These are phyloP conservation scores for Sporisorium reilianum DNA, from an alignment of 1,284 basidiomycete species.

Conservation along the genomic window DNA sequence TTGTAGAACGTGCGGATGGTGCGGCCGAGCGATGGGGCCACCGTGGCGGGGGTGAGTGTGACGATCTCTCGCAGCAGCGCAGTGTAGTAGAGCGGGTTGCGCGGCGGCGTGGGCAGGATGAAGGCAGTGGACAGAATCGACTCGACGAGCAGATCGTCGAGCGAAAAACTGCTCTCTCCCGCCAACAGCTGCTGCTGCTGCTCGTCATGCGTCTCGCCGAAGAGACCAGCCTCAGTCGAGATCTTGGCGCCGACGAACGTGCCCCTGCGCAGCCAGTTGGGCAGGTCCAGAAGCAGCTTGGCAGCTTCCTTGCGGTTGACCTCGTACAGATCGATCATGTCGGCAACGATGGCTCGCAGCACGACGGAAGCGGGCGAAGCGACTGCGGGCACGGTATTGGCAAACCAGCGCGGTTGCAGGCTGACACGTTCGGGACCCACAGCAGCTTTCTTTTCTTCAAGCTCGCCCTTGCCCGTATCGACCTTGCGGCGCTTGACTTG, in stretches of 20 bases:
- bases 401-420: constrained; percentile 61
- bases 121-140: constrained; percentile 82
- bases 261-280: constrained; percentile 84
- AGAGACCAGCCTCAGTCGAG: constrained; percentile 53
- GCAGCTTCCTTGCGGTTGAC: constrained; percentile 96
- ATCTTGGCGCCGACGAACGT: constrained; percentile 73
- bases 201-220: constrained; percentile 56
- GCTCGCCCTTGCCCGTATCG: constrained; percentile 59
- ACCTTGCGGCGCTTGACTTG: constrained; percentile 40
- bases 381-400: constrained; percentile 76
- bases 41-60: constrained; percentile 87
- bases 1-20: constrained; percentile 87
- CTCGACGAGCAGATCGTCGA: constrained; percentile 70
- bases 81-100: constrained; percentile 84
- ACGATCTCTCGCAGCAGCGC: constrained; percentile 92
- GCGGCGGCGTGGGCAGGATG: constrained; percentile 80
- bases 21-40: constrained; percentile 95
- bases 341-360: constrained; percentile 81
- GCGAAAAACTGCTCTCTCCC: constrained; percentile 47
- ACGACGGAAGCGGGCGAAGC: constrained; percentile 82
- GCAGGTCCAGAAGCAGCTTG: constrained; percentile 84
- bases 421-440: constrained; percentile 52
- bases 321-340: constrained; percentile 91
- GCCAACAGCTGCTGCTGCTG: constrained; percentile 68
- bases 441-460: constrained; percentile 56